These are phyloP conservation scores for Mucor sp. DNA, from an alignment of 371 early-diverging fungal genomes.

Conservation along the genomic window DNA sequence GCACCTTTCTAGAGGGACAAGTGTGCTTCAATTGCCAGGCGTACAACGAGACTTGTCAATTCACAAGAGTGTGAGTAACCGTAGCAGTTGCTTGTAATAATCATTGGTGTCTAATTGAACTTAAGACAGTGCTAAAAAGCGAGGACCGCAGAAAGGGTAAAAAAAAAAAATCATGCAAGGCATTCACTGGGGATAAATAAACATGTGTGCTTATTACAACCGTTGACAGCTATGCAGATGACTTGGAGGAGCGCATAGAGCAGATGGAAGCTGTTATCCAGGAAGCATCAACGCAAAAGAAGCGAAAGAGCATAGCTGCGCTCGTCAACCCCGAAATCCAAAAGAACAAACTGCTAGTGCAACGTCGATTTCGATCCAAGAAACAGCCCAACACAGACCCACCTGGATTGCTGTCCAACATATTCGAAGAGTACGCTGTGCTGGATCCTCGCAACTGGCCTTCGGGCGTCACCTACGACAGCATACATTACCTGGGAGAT, in stretches of 20 bases:
- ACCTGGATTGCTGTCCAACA: conserved; percentile 3
- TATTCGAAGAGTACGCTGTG: conserved; percentile 16
- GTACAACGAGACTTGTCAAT: conserved; percentile 29
- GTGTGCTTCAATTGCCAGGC: conserved; percentile 38
- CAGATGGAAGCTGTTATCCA: conserved; percentile 20
- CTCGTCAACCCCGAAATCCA: background rate
- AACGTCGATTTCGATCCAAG: background rate
- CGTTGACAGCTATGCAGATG: conserved; percentile 27
- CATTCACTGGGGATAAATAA: background rate
- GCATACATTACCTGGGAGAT: conserved; percentile 45
- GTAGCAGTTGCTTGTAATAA: background rate
- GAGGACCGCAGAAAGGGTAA: conserved; percentile 44
- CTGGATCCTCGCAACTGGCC: conserved; percentile 17
- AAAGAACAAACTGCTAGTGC: background rate
- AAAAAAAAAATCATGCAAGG: background rate
- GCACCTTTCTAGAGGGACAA: conserved; percentile 29
- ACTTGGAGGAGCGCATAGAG: conserved; percentile 36
- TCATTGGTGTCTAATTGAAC: background rate
- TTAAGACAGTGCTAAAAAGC: conserved; percentile 23
- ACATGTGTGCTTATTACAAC: background rate
- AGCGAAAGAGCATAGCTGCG: background rate
- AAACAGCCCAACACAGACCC: background rate
- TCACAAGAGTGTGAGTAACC: conserved; percentile 10
- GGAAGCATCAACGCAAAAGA: conserved; percentile 2
- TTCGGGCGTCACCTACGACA: conserved; percentile 22